Evolutionary conservation across 352 stramenopile genomes (phyloP), one percentile per base, ranked within the genome.

Genomic region (Pythium brachiatum): DNA sequence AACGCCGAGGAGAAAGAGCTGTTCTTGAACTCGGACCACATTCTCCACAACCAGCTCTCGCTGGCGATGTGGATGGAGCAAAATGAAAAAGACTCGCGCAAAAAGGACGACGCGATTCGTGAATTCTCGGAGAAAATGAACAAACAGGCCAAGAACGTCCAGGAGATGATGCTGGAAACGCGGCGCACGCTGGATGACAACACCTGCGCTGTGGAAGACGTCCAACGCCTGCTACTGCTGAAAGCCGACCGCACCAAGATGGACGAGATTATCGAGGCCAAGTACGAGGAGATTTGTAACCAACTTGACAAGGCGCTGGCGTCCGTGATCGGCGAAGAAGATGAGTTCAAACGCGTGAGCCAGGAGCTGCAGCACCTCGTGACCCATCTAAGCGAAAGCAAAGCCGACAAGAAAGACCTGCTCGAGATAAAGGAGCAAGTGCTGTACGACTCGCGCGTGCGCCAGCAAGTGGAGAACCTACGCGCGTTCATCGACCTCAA

Each of bases 221-320:
- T 95, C 15, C 86, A 95, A 62, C 74, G 84, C 0, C 43, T 90
- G 62, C 65, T 95, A 27, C 64, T 93, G 43, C 75, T 90, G 26
- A 95, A 95, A 57, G 86, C 84, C 0, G 86, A 95, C 53, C 72
- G 79, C 20, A 84, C 83, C 20, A 88, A 90, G 18, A 79, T 97
- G 58, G 86, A 97, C 64, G 81, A 94, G 57, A 83, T 91, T 26
- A 95, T 97, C 38, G 89, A 96, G 66, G 78, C 78, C 50, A 95
- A 96, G 66, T 97, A 96, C 72, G 88, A 96, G 64, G 86, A 95
- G 70, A 96, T 97, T 46, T 96, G 92, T 62, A 93, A 96, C 64
- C 89, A 97, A 53, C 67, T 97, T 15, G 88, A 97, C 65, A 93
- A 92, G 63, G 89, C 89, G 11, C 70, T 97, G 6, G 82, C 83